These are phyloP conservation scores for Dryadomyces quercus-mongolicae DNA, from an alignment of 2,329 filamentous ascomycete species.

Conservation along the genomic window DNA sequence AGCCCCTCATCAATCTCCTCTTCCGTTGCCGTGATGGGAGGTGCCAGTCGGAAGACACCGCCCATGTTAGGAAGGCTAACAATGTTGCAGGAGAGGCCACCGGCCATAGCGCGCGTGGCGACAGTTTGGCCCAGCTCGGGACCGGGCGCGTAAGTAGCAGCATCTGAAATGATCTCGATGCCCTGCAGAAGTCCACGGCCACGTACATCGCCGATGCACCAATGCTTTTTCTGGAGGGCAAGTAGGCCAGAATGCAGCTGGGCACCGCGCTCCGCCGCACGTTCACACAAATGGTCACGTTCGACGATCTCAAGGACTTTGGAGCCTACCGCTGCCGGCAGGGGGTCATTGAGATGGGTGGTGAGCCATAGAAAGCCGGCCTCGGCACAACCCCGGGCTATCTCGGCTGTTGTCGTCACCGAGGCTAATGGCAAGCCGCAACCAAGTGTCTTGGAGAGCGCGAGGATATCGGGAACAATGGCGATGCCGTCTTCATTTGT, in stretches of 20 bases:
- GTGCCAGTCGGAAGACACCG: conserved; percentile 46
- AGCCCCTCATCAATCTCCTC: conserved; percentile 38
- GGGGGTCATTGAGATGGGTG: conserved; percentile 50
- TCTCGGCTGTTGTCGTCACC: conserved; percentile 41
- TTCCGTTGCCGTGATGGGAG: conserved; percentile 43
- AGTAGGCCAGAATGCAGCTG: conserved; percentile 35
- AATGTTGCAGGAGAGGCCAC: conserved; percentile 46
- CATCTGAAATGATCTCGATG: conserved; percentile 43
- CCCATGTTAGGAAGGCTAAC: conserved; percentile 40
- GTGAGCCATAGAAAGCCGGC: conserved; percentile 45
- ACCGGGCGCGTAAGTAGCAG: conserved; percentile 30
- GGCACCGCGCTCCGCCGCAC: conserved; percentile 29
- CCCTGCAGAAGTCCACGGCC: conserved; percentile 46
- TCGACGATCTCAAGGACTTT: conserved; percentile 51
- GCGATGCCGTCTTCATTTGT: neutral
- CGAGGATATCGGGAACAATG: conserved; percentile 1
- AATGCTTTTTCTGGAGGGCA: conserved; percentile 35
- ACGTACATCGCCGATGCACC: conserved; percentile 49
- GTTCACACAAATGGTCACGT: conserved; percentile 37
- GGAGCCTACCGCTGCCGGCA: conserved; percentile 45
- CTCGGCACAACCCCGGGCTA: conserved; percentile 34
- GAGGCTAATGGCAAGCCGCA: conserved; percentile 37
- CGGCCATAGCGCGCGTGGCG: conserved; percentile 15
- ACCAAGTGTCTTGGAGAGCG: conserved; percentile 1
- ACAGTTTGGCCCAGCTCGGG: conserved; percentile 34